phyloP scores from a whole-genome alignment of 2,329 filamentous ascomycete genomes.

The Venturia effusa region DNA sequence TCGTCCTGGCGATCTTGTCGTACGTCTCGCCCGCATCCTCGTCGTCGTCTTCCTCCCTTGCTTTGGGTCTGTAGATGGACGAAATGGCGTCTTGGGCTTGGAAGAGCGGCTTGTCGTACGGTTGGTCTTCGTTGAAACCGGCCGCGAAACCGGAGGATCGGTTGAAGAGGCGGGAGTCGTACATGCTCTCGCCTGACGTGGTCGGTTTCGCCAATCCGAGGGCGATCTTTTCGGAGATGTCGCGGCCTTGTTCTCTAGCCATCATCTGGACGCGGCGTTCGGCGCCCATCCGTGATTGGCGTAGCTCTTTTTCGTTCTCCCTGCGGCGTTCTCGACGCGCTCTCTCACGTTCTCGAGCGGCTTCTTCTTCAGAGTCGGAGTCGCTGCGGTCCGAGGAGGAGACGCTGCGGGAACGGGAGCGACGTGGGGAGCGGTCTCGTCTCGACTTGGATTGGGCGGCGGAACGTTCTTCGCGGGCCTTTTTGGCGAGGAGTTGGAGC shows the following conservation, averaged over 20 bases:
- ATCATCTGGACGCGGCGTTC: slow-evolving; percentile 87
- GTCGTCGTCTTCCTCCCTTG: slow-evolving; percentile 61
- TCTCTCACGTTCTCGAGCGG: slow-evolving; percentile 63
- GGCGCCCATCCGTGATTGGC: slow-evolving; percentile 90
- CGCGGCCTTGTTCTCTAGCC: slow-evolving; percentile 88
- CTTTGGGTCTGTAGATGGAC: slow-evolving; percentile 79
- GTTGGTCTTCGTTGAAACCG: slow-evolving; percentile 95
- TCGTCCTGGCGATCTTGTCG: slow-evolving; percentile 76
- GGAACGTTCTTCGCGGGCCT: slow-evolving; percentile 72
- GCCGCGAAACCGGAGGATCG: slow-evolving; percentile 81
- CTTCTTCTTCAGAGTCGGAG: slow-evolving; percentile 44
- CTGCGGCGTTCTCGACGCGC: slow-evolving; percentile 66
- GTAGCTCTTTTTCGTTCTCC: slow-evolving; percentile 79
- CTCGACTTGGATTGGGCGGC: slow-evolving; percentile 25
- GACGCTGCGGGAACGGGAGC: slow-evolving; percentile 29
- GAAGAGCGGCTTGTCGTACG: slow-evolving; percentile 94
- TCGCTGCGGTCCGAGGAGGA: slow-evolving; percentile 25
- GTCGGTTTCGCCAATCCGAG: slow-evolving; percentile 91
- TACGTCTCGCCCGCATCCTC: slow-evolving; percentile 72
- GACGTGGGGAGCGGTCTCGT: slow-evolving; percentile 1
- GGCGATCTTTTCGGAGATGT: slow-evolving; percentile 95
- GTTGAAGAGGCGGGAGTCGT: slow-evolving; percentile 91
- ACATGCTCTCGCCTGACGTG: slow-evolving; percentile 87
- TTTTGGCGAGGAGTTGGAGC: slow-evolving; percentile 75
- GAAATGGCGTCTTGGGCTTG: slow-evolving; percentile 90